These are phyloP conservation scores for Suhomyces chickasaworum DNA, from an alignment of 1,139 yeast species.

Conservation along the genomic window DNA sequence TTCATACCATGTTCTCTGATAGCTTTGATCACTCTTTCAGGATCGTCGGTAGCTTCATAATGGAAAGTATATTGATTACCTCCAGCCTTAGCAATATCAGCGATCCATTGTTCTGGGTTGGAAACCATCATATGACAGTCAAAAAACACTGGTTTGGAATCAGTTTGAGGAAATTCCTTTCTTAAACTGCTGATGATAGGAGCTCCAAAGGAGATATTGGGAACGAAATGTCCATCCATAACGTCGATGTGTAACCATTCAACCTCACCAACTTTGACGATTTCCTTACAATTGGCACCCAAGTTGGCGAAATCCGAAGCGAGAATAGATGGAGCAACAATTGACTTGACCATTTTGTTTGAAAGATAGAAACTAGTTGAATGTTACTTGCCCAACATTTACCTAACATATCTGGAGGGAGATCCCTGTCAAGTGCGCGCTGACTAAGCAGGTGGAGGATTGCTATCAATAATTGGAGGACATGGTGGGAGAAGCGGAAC, in stretches of 20 bases:
- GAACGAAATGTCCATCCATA: slow-evolving; percentile 99
- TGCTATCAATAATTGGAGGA: too few species aligned
- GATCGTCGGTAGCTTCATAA: slow-evolving; percentile 88
- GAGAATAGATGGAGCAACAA: slow-evolving; percentile 93
- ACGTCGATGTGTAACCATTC: slow-evolving; percentile 98
- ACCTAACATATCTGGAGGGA: neutral
- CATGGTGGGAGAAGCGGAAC: too few species aligned
- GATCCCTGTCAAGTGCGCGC: neutral
- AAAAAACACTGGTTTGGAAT: slow-evolving; percentile 64
- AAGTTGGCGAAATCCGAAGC: slow-evolving; percentile 92
- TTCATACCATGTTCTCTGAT: slow-evolving; percentile 83
- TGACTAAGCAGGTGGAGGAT: neutral
- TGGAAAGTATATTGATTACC: slow-evolving; percentile 97
- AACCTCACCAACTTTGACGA: slow-evolving; percentile 56
- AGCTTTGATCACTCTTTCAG: slow-evolving; percentile 68
- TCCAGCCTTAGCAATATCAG: slow-evolving; percentile 89
- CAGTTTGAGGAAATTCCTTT: slow-evolving; percentile 64
- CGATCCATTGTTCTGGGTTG: slow-evolving; percentile 94
- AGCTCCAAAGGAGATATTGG: slow-evolving; percentile 92
- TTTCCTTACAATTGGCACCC: slow-evolving; percentile 83
- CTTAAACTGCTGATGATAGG: slow-evolving; percentile 84
- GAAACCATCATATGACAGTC: slow-evolving; percentile 99
- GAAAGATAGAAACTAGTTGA: neutral
- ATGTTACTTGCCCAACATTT: slow-evolving; percentile 3
- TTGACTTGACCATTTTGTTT: slow-evolving; percentile 64